Evolutionary conservation across 768 basidiomycete genomes (phyloP), one percentile per base, ranked within the genome.

Genomic region (Lyophyllum semitale): DNA sequence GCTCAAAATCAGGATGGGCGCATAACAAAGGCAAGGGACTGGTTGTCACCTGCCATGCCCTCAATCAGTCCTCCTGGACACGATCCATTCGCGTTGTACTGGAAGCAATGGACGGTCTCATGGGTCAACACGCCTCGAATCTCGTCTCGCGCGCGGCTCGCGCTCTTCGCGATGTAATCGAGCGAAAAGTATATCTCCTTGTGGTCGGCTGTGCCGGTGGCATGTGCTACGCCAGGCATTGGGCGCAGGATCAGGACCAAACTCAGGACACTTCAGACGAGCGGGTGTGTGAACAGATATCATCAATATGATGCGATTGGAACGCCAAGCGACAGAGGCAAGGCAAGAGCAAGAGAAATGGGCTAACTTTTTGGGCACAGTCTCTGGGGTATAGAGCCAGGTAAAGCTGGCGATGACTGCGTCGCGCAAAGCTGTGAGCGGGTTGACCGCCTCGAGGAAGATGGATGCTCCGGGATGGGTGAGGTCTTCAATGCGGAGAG

Each of bases 31-130:
- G 26, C 17, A 40, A 7, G 5, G 26, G 26, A 42, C 3, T 1
- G 26, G 26, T 15, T 57, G 74, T 40, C 55, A 87, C 89, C 89
- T 67, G 90, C 91, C 25, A 93, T 77, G 18, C 91, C 91, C 64
- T 93, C 91, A 58, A 90, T 83, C 44, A 93, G 71, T 1, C 91
- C 91, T 1, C 81, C 79, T 0, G 88, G 88, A 59, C 81, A 85
- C 40, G 78, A 80, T 23, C 75, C 84, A 22, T 72, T 64, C 1
- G 78, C 88, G 61, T 89, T 78, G 68, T 84, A 81, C 64, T 92
- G 91, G 66, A 78, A 92, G 63, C 87, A 91, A 59, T 93, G 91
- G 6, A 90, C 89, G 64, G 88, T 78, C 70, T 93, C 89, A 65
- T 89, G 90, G 32, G 80, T 73, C 3, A 93, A 73, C 3, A 91